Evolutionary conservation across 2,329 filamentous ascomycete genomes (phyloP), one percentile per base, ranked within the genome.

Genomic region (Aspergillus phoenicis): DNA sequence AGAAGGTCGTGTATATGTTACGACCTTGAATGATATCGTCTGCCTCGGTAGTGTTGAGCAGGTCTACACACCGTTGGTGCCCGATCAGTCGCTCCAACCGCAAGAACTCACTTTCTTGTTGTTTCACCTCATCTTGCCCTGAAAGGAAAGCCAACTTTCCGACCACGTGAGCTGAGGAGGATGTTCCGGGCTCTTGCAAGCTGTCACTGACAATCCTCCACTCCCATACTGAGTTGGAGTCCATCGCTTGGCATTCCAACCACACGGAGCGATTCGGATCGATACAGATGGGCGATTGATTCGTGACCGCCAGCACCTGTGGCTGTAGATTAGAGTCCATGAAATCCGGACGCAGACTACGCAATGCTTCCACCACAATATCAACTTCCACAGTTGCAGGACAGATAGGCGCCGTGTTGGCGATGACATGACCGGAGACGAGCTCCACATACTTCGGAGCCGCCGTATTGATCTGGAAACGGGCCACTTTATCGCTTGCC

Each of bases 381-480:
- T 76, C 75, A 0, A 82, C 38, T 52, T 81, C 61, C 0, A 82
- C 57, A 0, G 75, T 80, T 0, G 70, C 75, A 0, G 81, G 81
- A 33, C 68, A 72, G 10, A 78, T 75, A 1, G 78, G 70, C 0
- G 77, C 78, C 0, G 77, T 75, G 33, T 74, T 60, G 0, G 73
- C 75, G 47, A 81, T 77, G 2, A 78, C 45, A 60, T 84, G 81
- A 7, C 74, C 75, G 0, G 66, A 58, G 0, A 83, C 52, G 3
- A 77, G 59, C 0, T 63, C 30, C 22, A 75, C 52, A 63, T 77
- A 84, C 36, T 75, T 67, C 0, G 71, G 57, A 0, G 63, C 70
- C 3, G 39, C 58, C 0, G 78, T 80, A 62, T 82, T 80, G 68
- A 84, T 70, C 0, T 72, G 72, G 72, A 83, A 83, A 0, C 73